These are phyloP conservation scores for Kentomonas sorsogonicus DNA, from an alignment of 208 protist genomes.

Conservation along the genomic window DNA sequence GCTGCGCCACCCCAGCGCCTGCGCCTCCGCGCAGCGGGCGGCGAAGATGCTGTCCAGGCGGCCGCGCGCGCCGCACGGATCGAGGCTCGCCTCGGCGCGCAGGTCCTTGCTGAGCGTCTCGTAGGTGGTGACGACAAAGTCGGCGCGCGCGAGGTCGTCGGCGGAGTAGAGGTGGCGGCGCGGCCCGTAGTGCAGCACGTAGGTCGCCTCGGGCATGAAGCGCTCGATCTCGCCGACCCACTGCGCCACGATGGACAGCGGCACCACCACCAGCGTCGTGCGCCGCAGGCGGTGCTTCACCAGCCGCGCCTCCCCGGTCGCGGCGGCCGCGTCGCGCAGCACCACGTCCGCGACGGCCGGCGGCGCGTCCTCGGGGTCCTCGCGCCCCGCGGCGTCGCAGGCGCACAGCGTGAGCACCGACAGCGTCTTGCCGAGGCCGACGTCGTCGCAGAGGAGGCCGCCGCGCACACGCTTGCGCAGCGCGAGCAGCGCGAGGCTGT, in stretches of 20 bases:
- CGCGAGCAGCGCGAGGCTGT: too few species aligned
- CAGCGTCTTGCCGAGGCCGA: conserved; percentile 71
- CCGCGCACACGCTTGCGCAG: too few species aligned
- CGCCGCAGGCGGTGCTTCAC: conserved; percentile 15
- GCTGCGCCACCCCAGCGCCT: conserved; percentile 10
- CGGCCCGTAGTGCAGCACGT: conserved; percentile 47
- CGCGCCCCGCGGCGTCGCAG: conserved; percentile 12
- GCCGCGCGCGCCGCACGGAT: too few species aligned
- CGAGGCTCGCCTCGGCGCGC: conserved; percentile 33
- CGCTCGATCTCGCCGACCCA: conserved; percentile 46
- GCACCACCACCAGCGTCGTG: conserved; percentile 53
- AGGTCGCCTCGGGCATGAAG: conserved; percentile 37
- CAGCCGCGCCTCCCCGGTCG: conserved; percentile 3
- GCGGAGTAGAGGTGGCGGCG: conserved; percentile 32
- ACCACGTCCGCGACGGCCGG: conserved; percentile 6
- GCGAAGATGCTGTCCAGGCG: conserved; percentile 9
- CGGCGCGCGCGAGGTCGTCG: conserved; percentile 25
- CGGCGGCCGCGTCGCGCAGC: conserved; percentile 10
- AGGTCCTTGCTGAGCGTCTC: conserved; percentile 50
- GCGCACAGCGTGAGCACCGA: conserved; percentile 42
- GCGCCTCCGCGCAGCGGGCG: conserved; percentile 11
- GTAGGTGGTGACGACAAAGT: conserved; percentile 69
- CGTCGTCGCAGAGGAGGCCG: conserved; percentile 57
- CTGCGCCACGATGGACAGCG: conserved; percentile 41
- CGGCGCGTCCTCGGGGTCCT: conserved; percentile 1